Base-by-base conservation (phyloP, 2,329 filamentous ascomycete genomes). In the Clonostachys byssicola region DNA sequence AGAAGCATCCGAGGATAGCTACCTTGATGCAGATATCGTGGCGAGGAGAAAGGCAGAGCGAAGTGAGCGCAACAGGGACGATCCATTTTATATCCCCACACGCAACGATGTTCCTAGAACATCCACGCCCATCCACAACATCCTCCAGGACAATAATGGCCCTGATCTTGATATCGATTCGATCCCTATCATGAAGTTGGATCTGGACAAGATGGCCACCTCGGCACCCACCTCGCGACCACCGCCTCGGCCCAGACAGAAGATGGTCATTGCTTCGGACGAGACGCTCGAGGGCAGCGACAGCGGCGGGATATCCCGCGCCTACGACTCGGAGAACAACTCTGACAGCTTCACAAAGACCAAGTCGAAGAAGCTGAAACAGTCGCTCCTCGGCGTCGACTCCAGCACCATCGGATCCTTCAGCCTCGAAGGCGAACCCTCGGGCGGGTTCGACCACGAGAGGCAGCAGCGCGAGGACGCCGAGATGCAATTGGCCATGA, bases 131-230 rank as follows among this genome's bases (percentile, higher is more conserved):
- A 84, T 94, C 44, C 88, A 92, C 59, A 88, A 82, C 53, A 89
- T 94, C 48, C 72, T 88, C 4, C 78, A 82, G 49, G 83, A 77
- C 49, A 83, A 82, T 48, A 92, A 92, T 60, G 86, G 85, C 3
- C 83, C 86, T 3, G 86, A 88, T 41, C 72, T 97, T 9, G 92
- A 99, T 61, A 86, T 99, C 40, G 94, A 99, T 65, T 82, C 89
- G 3, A 99, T 99, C 57, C 94, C 94, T 3, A 92, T 99, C 58
- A 94, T 99, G 83, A 85, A 95, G 61, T 77, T 99, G 42, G 85
- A 95, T 51, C 77, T 96, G 8, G 84, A 85, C 34, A 78, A 77
- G 50, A 63, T 77, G 9, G 55, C 54, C 44, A 56, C 50, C 43
- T 52, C 60, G 13, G 49, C 60, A 49, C 53, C 65, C 51, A 56